Evolutionary conservation across 2,329 filamentous ascomycete species (phyloP), one percentile per base, ranked within the genome.

Genomic region (Colletotrichum higginsianum): DNA sequence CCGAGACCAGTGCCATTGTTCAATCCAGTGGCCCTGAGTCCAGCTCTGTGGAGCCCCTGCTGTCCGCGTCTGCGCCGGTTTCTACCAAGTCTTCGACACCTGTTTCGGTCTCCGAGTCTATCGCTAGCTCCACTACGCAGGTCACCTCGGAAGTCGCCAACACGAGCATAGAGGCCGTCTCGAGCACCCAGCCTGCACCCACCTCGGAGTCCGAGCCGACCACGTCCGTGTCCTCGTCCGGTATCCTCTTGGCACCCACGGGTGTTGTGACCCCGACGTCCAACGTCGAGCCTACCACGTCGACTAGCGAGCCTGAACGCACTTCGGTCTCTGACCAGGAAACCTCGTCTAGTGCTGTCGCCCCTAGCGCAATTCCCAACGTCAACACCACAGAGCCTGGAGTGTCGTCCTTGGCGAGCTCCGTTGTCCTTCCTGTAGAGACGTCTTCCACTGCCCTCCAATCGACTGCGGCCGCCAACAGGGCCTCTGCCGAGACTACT

Each of bases 241-340:
- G 72, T 21, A 79, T 81, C 63, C 72, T 80, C 6, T 64, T 81
- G 15, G 80, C 77, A 13, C 79, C 79, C 23, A 81, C 78, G 9
- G 80, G 80, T 35, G 75, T 79, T 30, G 79, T 80, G 23, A 79
- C 78, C 6, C 73, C 75, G 35, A 58, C 68, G 5, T 69, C 73
- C 12, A 71, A 53, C 47, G 42, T 55, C 1, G 62, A 53, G 47
- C 35, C 53, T 15, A 52, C 52, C 23, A 46, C 42, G 9, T 38
- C 61, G 18, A 23, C 50, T n/a, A 40, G 23, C 57, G 61, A 52
- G 23, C 26, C 57, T n/a, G 44, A 66, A 47, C 52, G 38, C 21
- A 64, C 60, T 7, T 58, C 66, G 23, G 64, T 38, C 38, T n/a
- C 50, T 7, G 44, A 46, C 35, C 50, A 38, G 52, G 42, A 68